phyloP scores from a whole-genome alignment of 305 asterid species.

The Fraxinus baroniana region DNA sequence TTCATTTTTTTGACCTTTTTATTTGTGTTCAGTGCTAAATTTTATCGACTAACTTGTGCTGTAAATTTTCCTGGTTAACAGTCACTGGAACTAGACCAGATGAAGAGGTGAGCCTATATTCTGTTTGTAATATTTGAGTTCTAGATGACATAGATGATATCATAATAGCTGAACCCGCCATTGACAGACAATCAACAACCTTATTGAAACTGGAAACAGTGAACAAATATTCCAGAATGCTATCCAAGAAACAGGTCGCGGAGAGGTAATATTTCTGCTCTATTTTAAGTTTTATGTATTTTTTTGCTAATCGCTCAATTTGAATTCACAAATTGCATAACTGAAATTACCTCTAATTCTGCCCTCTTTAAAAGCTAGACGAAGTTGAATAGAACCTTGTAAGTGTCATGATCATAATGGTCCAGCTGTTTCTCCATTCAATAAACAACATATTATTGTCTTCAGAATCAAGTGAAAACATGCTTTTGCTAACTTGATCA shows the following conservation, averaged over 20 bases:
- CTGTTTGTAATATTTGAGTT: constrained; percentile 13
- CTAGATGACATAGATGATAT: not conserved
- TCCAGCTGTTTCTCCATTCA: not conserved
- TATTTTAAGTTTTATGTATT: not conserved
- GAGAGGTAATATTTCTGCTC: constrained; percentile 54
- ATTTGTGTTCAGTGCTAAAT: constrained; percentile 5
- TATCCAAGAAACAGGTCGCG: constrained; percentile 76
- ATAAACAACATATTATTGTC: not conserved
- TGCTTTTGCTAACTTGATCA: not conserved
- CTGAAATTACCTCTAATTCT: not conserved
- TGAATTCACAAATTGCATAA: not conserved
- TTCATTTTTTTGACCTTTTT: not conserved
- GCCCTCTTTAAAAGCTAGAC: not conserved
- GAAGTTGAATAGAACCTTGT: not conserved
- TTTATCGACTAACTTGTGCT: not conserved
- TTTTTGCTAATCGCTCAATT: not conserved
- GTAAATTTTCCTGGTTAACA: constrained; percentile 30
- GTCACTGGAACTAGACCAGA: constrained; percentile 88
- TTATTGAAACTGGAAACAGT: constrained; percentile 84
- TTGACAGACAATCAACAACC: constrained; percentile 70
- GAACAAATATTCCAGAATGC: constrained; percentile 91
- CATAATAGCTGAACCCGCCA: constrained; percentile 9
- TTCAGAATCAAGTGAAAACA: not conserved
- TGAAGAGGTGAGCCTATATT: constrained; percentile 62
- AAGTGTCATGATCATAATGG: not conserved